A percentile compares a stretch with the other conserved stretches of the same genome.
These are phyloP conservation scores for Trametes cingulata DNA, from an alignment of 768 basidiomycete genomes.

Conservation along the genomic window DNA sequence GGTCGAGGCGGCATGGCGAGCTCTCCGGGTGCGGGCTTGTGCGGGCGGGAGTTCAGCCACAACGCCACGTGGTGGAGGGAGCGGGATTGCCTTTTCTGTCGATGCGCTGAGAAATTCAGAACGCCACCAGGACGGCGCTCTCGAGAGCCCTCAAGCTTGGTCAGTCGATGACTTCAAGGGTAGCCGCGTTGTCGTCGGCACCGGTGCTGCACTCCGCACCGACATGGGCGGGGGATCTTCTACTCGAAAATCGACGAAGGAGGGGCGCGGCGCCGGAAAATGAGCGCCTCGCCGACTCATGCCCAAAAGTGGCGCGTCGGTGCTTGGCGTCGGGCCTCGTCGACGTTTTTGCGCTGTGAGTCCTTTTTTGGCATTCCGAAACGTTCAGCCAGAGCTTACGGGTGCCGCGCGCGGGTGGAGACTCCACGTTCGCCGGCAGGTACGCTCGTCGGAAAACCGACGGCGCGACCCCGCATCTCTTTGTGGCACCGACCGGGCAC, in stretches of 20 bases:
- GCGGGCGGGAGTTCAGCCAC: not conserved
- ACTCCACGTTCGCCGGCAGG: not conserved
- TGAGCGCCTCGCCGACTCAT: not conserved
- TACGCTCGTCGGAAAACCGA: not conserved
- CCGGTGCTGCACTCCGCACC: not conserved
- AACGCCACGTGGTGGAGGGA: not conserved
- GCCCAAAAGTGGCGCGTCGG: constrained; percentile 1
- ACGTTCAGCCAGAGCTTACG: not conserved
- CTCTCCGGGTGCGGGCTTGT: too few relatives aligned
- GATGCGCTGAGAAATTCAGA: not conserved
- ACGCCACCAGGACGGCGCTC: too few relatives aligned
- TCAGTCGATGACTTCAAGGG: not conserved
- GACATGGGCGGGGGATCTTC: not conserved
- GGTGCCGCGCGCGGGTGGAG: not conserved
- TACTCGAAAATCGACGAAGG: not conserved
- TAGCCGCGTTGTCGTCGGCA: not conserved
- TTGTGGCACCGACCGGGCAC: too few relatives aligned
- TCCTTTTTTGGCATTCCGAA: not conserved
- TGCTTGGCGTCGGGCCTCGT: not conserved
- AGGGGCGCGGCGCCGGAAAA: not conserved
- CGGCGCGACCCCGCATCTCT: not conserved
- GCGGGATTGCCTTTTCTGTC: not conserved
- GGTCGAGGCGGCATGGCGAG: too few relatives aligned
- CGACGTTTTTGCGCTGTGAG: not conserved
- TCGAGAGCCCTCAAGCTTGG: not conserved